Conservation (phyloP, 1,284 basidiomycete genomes). For the Boletus sp. region DNA sequence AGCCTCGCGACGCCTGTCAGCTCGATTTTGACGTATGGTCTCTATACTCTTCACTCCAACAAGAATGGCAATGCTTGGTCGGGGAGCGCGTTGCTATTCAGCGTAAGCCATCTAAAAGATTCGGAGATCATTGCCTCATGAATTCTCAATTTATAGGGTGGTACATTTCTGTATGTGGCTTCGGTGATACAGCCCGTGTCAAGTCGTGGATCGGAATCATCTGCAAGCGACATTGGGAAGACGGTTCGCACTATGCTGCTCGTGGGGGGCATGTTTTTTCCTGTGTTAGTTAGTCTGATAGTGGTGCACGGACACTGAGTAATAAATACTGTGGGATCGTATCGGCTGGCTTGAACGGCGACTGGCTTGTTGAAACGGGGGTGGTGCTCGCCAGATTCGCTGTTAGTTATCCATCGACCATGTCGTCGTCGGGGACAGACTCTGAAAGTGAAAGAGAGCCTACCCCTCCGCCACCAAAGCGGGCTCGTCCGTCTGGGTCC, state of each 20-base stretch:
- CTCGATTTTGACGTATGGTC: conserved; percentile 64
- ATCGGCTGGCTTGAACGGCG: not conserved
- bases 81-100: conserved; percentile 74
- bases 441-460: conserved; percentile 31
- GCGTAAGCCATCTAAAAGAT: conserved; percentile 46
- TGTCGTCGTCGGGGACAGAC: conserved; percentile 32
- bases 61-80: conserved; percentile 53
- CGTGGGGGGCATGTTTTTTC: conserved; percentile 68
- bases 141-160: conserved; percentile 54
- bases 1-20: conserved; percentile 76
- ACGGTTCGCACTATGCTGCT: conserved; percentile 51
- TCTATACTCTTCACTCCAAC: conserved; percentile 55
- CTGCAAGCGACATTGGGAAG: conserved; percentile 46
- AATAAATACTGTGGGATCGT: not conserved
- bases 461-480: conserved; percentile 30
- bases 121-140: conserved; percentile 8
- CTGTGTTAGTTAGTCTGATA: conserved; percentile 48
- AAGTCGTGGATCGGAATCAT: conserved; percentile 35
- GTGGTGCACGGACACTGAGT: conserved; percentile 47
- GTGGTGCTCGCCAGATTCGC: conserved; percentile 2
- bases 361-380: conserved; percentile 1
- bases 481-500: conserved; percentile 24
- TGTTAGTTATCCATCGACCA: conserved; percentile 17
- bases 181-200: conserved; percentile 81
- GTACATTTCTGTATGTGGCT: conserved; percentile 92